phyloP scores from a whole-genome alignment of 1,284 basidiomycete species.

The Puccinia triticina region DNA sequence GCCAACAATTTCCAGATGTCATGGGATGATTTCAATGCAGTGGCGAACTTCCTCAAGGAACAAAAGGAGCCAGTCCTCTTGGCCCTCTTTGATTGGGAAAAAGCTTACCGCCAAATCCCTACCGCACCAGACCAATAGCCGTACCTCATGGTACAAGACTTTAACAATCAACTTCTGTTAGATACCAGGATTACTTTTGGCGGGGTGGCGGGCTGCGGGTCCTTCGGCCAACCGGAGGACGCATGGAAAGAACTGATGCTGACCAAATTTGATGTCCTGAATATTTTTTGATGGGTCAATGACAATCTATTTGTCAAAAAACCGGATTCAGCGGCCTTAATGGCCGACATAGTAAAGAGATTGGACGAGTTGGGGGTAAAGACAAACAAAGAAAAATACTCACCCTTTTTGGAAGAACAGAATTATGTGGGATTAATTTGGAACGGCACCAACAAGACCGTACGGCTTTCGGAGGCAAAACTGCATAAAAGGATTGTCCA shows the following conservation, averaged over 20 bases:
- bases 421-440: too few relatives aligned
- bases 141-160: neutral
- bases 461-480: neutral
- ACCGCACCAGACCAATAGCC: neutral
- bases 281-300: constrained; percentile 4
- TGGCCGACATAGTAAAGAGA: too few relatives aligned
- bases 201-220: neutral
- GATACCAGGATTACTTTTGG: neutral
- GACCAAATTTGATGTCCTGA: neutral
- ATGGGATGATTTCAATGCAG: neutral
- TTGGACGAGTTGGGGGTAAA: too few relatives aligned
- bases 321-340: too few relatives aligned
- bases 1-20: too few relatives aligned
- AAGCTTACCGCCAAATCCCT: constrained; percentile 18
- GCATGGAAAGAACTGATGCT: neutral
- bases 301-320: neutral
- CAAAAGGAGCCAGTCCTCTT: neutral
- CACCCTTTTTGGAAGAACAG: too few relatives aligned
- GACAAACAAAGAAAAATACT: too few relatives aligned
- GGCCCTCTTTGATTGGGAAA: constrained; percentile 18
- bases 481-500: neutral
- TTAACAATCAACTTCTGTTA: neutral
- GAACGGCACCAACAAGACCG: too few relatives aligned
- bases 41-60: neutral
- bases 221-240: too few relatives aligned